Base-by-base conservation (phyloP, 306 rosid species). In the Albizia julibrissin region DNA sequence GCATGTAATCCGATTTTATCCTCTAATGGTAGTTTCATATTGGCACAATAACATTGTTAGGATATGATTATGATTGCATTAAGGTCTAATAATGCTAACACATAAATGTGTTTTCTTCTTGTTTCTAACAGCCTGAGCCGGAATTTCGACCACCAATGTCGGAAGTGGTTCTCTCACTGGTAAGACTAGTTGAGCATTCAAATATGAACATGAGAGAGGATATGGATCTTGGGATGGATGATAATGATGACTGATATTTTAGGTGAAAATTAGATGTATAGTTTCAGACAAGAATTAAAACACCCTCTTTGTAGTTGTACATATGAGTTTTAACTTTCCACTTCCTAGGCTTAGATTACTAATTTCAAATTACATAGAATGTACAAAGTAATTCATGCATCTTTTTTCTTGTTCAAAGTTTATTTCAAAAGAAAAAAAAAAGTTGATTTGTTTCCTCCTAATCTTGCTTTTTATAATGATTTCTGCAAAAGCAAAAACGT, bases 111-210 rank as follows among this genome's bases (percentile, higher is more conserved):
- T 52, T 19, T 16, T 29, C 13, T 34, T 43, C 29, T 54, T 46
- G 9, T 40, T 61, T 59, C 4, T 84, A 31, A 29, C 62, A 95
- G 97, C n/a, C 76, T 46, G 97, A 93, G 80, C 90, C 94, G 0
- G 93, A 91, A 75, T 90, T 88, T 74, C 91, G 97, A 74, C 94
- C 95, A 68, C 89, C 93, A 1, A 91, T 89, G 75, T 91, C 97
- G 0, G 97, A 95, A 85, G 92, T 93, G 77, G 97, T 93, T 78
- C 92, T 91, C 77, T 80, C 92, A 58, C 83, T 95, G 89, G 86
- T 85, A 47, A 89, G 89, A 72, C 76, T 93, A 81, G 87, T 90
- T 72, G 89, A 93, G 75, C 80, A 84, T 12, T 91, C 98, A 18
- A 90, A 86, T 50, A 7, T 86, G 87, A 90, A 79, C 50, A 47